A percentile compares a stretch with the other conserved stretches of the same genome.
Evolutionary conservation across 345 rosid genomes (phyloP).

Genomic region (Gossypium australe): DNA sequence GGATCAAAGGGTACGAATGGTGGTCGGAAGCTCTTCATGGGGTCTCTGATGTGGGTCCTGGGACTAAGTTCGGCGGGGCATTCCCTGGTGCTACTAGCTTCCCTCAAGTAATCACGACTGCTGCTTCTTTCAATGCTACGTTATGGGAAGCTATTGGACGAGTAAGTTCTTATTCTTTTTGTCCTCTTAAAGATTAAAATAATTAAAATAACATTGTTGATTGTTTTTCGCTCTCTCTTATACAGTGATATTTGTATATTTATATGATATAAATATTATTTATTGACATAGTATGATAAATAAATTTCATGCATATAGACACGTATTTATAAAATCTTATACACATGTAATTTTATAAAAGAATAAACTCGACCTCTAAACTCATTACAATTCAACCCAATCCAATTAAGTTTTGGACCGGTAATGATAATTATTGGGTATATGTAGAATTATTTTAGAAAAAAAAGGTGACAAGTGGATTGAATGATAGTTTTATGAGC

Average conservation of each 20-base stretch:
- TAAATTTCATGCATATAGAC: accelerated
- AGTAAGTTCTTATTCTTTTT: slow-evolving; percentile 28
- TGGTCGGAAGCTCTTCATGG: slow-evolving; percentile 98
- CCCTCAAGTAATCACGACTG: slow-evolving; percentile 87
- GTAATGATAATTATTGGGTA: too few species aligned
- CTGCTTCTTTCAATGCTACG: slow-evolving; percentile 73
- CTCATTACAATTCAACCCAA: too few species aligned
- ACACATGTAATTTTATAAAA: too few species aligned
- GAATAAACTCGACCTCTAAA: too few species aligned
- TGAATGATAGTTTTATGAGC: too few species aligned
- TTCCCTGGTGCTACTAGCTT: slow-evolving; percentile 82
- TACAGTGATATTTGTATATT: too few species aligned
- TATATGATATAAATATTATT: too few species aligned
- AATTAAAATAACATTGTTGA: too few species aligned
- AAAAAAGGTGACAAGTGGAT: too few species aligned
- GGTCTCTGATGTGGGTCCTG: slow-evolving; percentile 73
- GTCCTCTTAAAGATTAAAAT: not conserved
- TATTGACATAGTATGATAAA: accelerated
- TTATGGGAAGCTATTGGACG: slow-evolving; percentile 90
- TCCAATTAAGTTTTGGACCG: too few species aligned
- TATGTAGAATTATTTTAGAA: too few species aligned
- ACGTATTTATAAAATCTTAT: accelerated
- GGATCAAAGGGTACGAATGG: slow-evolving; percentile 82
- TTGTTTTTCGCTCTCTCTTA: too few species aligned
- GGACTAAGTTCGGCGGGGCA: slow-evolving; percentile 55